Conservation (phyloP, 768 basidiomycete genomes). For the Kwoniella newhampshirensis region DNA sequence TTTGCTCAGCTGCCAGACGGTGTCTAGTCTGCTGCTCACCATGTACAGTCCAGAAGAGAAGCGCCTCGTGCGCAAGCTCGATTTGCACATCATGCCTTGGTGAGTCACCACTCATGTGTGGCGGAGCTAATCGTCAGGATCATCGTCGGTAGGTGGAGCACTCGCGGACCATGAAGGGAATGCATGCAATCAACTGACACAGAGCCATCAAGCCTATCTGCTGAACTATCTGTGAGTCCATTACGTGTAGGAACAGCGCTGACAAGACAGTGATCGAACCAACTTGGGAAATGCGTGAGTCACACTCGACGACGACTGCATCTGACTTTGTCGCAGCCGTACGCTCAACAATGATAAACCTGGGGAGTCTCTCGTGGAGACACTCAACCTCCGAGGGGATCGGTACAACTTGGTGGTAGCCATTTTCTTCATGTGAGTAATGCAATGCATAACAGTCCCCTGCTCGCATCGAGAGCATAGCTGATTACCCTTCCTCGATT, state of each 20-base stretch:
- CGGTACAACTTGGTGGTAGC: conserved; percentile 36
- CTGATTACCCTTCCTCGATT: conserved; percentile 7
- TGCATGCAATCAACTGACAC: neutral
- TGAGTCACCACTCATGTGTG: conserved; percentile 1
- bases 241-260: neutral
- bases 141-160: neutral
- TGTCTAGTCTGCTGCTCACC: too few relatives aligned
- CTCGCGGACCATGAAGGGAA: too few relatives aligned
- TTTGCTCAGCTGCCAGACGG: too few relatives aligned
- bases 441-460: neutral
- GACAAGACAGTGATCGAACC: conserved; percentile 21
- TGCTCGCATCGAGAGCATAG: neutral
- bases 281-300: conserved; percentile 35
- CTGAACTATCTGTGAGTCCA: conserved; percentile 16
- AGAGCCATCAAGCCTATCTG: conserved; percentile 16
- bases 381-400: conserved; percentile 29
- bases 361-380: conserved; percentile 33
- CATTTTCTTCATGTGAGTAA: conserved; percentile 38
- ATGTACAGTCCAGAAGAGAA: too few relatives aligned
- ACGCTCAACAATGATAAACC: conserved; percentile 43
- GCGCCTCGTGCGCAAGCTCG: conserved; percentile 27
- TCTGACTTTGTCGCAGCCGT: conserved; percentile 6
- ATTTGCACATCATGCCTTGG: conserved; percentile 33
- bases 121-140: neutral
- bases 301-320: neutral